Conservation (phyloP, 106 monocot genomes). For the Acanthochlamys bracteata region DNA sequence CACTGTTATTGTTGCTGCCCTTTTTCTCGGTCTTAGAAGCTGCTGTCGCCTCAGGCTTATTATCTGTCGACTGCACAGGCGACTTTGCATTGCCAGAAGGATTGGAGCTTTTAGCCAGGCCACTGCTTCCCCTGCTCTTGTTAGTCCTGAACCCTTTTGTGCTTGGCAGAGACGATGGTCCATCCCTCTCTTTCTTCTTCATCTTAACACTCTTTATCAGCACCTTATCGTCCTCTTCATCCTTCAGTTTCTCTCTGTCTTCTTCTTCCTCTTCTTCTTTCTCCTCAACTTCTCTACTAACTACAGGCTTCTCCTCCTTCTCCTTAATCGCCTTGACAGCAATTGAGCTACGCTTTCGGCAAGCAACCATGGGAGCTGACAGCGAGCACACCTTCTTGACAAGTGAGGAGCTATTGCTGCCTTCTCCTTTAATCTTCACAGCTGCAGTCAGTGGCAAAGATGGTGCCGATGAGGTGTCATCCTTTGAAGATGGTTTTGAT, state of each 20-base stretch:
- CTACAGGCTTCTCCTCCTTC: background rate
- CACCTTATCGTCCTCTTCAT: background rate
- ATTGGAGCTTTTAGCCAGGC: background rate
- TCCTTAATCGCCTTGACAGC: background rate
- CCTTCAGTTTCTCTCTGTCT: background rate
- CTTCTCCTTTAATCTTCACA: background rate
- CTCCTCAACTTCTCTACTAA: background rate
- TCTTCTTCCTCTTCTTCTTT: background rate
- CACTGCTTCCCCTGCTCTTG: background rate
- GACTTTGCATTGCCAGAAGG: background rate
- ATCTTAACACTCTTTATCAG: background rate
- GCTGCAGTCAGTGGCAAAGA: background rate
- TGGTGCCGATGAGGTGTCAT: background rate
- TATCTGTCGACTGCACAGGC: background rate
- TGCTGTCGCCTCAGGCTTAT: background rate
- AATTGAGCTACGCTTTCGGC: background rate
- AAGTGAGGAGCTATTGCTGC: background rate
- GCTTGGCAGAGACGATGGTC: background rate
- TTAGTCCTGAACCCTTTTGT: background rate
- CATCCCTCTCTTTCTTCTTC: background rate
- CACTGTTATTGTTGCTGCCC: background rate
- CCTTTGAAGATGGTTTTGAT: background rate
- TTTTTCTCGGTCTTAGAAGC: background rate
- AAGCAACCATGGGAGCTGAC: background rate
- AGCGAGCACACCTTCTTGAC: background rate